phyloP scores from a whole-genome alignment of 129 eudicot genomes.

The Artemisia annua region DNA sequence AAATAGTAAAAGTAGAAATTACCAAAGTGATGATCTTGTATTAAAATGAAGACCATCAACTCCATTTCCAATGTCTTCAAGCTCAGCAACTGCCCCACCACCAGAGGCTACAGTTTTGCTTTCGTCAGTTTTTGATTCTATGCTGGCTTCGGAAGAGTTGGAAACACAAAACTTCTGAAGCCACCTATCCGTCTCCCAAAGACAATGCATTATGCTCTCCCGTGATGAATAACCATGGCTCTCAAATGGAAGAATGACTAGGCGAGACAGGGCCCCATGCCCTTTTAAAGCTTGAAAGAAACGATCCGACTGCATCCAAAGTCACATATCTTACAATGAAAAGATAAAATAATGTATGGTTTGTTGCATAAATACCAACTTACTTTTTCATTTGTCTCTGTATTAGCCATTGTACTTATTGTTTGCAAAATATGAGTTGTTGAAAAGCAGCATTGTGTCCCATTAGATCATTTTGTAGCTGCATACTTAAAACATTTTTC shows the following conservation, averaged over 20 bases:
- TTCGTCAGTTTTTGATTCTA: slow-evolving; percentile 32
- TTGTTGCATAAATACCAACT: too few relatives aligned
- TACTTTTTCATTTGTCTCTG: too few relatives aligned
- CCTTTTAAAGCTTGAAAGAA: slow-evolving; percentile 94
- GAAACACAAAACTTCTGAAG: slow-evolving; percentile 75
- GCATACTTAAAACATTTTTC: too few relatives aligned
- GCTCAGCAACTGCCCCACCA: slow-evolving; percentile 71
- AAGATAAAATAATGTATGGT: too few relatives aligned
- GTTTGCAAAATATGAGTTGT: too few relatives aligned
- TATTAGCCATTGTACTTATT: too few relatives aligned
- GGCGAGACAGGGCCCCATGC: slow-evolving; percentile 91
- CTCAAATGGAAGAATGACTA: slow-evolving; percentile 88
- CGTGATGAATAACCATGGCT: slow-evolving; percentile 94
- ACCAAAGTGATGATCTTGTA: slow-evolving; percentile 80
- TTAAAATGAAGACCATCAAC: slow-evolving; percentile 31
- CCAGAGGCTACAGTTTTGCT: slow-evolving; percentile 51
- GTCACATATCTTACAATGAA: neutral
- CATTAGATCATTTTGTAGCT: too few relatives aligned
- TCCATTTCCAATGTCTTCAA: slow-evolving; percentile 41
- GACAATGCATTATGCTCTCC: slow-evolving; percentile 98
- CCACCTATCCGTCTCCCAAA: slow-evolving; percentile 99
- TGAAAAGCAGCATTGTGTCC: too few relatives aligned
- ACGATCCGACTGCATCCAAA: slow-evolving; percentile 79
- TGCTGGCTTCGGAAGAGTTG: slow-evolving; percentile 32
- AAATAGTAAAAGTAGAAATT: slow-evolving; percentile 24